Evolutionary conservation across 1,139 yeast genomes (phyloP), one percentile per base, ranked within the genome.

Genomic region (Yamadazyma oceani): DNA sequence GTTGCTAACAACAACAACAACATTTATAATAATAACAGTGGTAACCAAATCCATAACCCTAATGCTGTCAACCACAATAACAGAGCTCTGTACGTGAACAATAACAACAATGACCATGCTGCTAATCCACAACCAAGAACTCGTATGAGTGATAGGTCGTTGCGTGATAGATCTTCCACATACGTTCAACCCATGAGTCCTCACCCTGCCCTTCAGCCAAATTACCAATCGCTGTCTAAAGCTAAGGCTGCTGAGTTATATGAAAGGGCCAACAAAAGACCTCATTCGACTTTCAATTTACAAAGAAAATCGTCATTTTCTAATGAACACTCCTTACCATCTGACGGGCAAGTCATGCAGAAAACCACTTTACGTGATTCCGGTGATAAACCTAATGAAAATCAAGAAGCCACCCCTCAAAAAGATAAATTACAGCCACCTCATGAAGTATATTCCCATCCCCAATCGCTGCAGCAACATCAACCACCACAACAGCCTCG

Each of bases 221-320:
- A 62, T 35, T 66, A 65, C 42, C 66, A 58, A 38, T 68, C 73
- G 4, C 74, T 73, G 15, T 66, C 76, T 0, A 72, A 73, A 41
- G 44, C 54, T 12, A 65, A 61, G 46, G 78, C 78, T 1, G 73
- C 70, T 5, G 77, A 75, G 38, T 65, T 75, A 34, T 76, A 75
- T 40, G 69, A 76, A 13, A 72, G 64, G 44, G 81, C 80, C 1
- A 67, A 71, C 36, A 42, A 62, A 12, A 63, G 77, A 49, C 72
- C 75, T 21, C 43, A 57, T 15, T 68, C 75, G 9, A 58, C 60
- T 12, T 57, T 75, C 59, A 57, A 66, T 15, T 53, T 58, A 16
- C 48, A 46, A 31, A 69, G 74, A 43, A 69, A 68, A 39, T 80
- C 88, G 0, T 80, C 86, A 17, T 82, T 75, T 51, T 76, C 72